A percentile compares a stretch with the other conserved stretches of the same genome.
phyloP scores from a whole-genome alignment of 2,329 filamentous ascomycete species.

The Scedosporium dehoogii region DNA sequence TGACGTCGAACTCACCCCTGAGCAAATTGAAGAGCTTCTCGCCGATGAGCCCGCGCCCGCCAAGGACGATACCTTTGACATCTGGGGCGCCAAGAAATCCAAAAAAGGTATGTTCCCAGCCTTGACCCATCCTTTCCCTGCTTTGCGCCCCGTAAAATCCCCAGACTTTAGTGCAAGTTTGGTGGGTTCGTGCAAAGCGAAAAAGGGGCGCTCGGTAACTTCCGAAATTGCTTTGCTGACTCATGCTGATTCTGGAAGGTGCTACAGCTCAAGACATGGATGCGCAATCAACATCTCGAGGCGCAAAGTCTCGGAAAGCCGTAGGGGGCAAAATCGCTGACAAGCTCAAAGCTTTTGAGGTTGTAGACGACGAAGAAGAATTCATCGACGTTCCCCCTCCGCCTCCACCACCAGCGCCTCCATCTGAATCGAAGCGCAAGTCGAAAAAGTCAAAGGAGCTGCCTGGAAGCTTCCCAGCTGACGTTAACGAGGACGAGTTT shows the following conservation, averaged over 20 bases:
- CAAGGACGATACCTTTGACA: constrained; percentile 37
- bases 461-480: constrained; percentile 49
- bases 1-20: constrained; percentile 24
- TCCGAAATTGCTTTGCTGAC: constrained; percentile 40
- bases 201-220: constrained; percentile 12
- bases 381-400: constrained; percentile 23
- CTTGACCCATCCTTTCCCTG: background rate
- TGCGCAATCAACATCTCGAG: constrained; percentile 27
- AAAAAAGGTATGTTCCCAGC: constrained; percentile 27
- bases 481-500: constrained; percentile 39
- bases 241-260: constrained; percentile 37
- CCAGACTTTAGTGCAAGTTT: background rate
- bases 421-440: constrained; percentile 9
- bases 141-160: background rate
- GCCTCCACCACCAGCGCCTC: constrained; percentile 24
- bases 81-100: constrained; percentile 44
- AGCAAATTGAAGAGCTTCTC: constrained; percentile 34
- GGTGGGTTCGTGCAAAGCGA: background rate
- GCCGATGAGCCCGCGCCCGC: constrained; percentile 15
- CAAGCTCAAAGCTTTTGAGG: constrained; percentile 46
- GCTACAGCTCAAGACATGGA: constrained; percentile 25
- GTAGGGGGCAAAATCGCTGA: constrained; percentile 44
- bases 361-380: constrained; percentile 26
- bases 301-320: constrained; percentile 29
- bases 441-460: constrained; percentile 20